Evolutionary conservation across 805 yeast species (phyloP), one percentile per base, ranked within the genome.

Genomic region (Candida sanyiensis): DNA sequence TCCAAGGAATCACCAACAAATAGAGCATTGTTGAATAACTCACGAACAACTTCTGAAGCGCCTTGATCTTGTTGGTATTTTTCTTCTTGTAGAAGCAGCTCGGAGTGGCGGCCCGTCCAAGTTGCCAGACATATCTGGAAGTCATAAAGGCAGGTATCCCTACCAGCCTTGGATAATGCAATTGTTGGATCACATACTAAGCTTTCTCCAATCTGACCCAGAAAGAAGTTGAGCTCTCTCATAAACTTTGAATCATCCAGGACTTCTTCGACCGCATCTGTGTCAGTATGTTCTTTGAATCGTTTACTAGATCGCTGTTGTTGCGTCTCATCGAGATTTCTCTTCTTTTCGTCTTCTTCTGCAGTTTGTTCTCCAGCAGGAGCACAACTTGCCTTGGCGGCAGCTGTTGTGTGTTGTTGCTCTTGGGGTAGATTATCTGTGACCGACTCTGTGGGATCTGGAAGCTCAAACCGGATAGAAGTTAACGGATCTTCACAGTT

Each of bases 401-500:
- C n/a, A n/a, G n/a, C n/a, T n/a, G n/a, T n/a, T n/a, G n/a, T n/a
- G n/a, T n/a, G n/a, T n/a, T n/a, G n/a, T n/a, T n/a, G n/a, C n/a
- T n/a, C n/a, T n/a, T n/a, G n/a, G n/a, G n/a, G n/a, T n/a, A n/a
- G n/a, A n/a, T n/a, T n/a, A n/a, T n/a, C n/a, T n/a, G n/a, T n/a
- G n/a, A n/a, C n/a, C n/a, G n/a, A n/a, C n/a, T n/a, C n/a, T n/a
- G n/a, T n/a, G n/a, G n/a, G n/a, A n/a, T n/a, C 29, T n/a, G 33
- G 28, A 3, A 27, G 21, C 19, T 62, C 35, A 5, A 50, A 53
- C 12, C 44, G 49, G 2, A 80, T 54, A 8, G 57, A 54, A 28
- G 74, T 80, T 3, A 78, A 58, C 0, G 79, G 69, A 3, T 59
- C 62, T 25, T 71, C 75, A 0, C 74, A 62, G 21, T 74, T 63